Evolutionary conservation across 345 rosid species (phyloP).

Genomic region (Kandelia obovata): DNA sequence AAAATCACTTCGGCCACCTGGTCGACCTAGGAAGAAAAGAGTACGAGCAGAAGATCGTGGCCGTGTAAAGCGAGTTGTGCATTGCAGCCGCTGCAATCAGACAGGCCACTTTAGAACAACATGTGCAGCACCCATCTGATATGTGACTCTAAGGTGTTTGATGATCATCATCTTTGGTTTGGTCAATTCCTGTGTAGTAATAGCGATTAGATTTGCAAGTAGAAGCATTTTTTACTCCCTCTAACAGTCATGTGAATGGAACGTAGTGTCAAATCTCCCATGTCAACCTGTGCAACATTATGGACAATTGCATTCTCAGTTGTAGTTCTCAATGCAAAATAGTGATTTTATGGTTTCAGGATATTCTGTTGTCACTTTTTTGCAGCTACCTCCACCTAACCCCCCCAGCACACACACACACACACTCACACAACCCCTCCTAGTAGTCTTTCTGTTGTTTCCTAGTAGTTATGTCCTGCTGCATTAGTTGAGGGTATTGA

Average conservation of each 20-base stretch:
- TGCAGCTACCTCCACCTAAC: not conserved
- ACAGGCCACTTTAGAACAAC: constrained; percentile 97
- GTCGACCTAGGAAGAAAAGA: constrained; percentile 87
- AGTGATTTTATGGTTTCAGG: too few species aligned
- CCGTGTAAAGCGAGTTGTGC: constrained; percentile 77
- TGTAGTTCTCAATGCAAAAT: not conserved
- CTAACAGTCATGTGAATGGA: not conserved
- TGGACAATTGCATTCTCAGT: constrained; percentile 8
- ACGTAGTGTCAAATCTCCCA: not conserved
- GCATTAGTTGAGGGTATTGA: too few species aligned
- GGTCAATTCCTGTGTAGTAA: constrained; percentile 22
- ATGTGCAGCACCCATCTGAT: constrained; percentile 77
- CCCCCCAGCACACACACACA: not conserved
- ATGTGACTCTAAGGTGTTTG: not conserved
- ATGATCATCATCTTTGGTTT: not conserved
- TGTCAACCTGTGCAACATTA: constrained; percentile 6
- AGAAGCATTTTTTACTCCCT: constrained; percentile 16
- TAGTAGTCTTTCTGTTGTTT: not conserved
- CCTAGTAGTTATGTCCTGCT: too few species aligned
- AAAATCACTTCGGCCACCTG: constrained; percentile 73
- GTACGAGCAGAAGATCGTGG: constrained; percentile 79
- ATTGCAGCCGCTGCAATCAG: constrained; percentile 94
- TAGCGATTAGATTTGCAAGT: constrained; percentile 27
- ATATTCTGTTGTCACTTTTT: too few species aligned
- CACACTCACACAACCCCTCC: not conserved